Conservation (phyloP, 352 stramenopile species). For the Pythium scleroteichum region DNA sequence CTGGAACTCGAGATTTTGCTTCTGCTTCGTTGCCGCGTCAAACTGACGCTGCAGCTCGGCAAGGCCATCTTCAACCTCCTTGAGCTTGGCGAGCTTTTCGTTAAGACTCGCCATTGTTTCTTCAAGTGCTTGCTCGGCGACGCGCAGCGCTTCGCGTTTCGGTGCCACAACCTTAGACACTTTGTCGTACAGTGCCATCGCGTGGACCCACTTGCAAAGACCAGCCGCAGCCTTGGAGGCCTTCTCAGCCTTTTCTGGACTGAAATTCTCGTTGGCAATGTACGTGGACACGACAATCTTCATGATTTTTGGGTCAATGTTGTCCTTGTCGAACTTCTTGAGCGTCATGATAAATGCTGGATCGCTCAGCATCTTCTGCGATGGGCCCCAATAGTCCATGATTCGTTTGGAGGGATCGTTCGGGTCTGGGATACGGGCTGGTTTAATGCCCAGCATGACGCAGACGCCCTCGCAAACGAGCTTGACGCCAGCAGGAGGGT, state of each 20-base stretch:
- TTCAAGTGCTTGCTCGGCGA: constrained; percentile 84
- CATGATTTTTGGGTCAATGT: constrained; percentile 87
- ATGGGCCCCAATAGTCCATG: constrained; percentile 95
- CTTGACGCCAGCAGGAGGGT: constrained; percentile 91
- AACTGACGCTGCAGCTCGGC: constrained; percentile 87
- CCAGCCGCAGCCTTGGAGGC: constrained; percentile 92
- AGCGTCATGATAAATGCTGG: constrained; percentile 90
- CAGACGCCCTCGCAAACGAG: constrained; percentile 94
- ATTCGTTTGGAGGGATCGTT: constrained; percentile 91
- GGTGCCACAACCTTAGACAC: constrained; percentile 93
- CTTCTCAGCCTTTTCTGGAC: constrained; percentile 90
- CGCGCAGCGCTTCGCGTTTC: constrained; percentile 87
- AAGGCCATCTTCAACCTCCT: constrained; percentile 91
- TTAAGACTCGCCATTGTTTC: constrained; percentile 91
- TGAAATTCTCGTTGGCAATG: constrained; percentile 92
- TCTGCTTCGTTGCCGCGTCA: constrained; percentile 88
- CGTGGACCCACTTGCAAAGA: constrained; percentile 93
- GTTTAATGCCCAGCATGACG: constrained; percentile 94
- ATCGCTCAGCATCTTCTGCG: constrained; percentile 93
- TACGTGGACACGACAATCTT: constrained; percentile 89
- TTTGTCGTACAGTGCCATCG: constrained; percentile 93
- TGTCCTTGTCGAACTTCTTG: constrained; percentile 92
- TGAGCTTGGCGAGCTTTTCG: constrained; percentile 89
- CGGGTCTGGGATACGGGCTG: constrained; percentile 90
- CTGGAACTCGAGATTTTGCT: constrained; percentile 90